phyloP scores from a whole-genome alignment of 805 yeast genomes.

The Metschnikowia shivogae region DNA sequence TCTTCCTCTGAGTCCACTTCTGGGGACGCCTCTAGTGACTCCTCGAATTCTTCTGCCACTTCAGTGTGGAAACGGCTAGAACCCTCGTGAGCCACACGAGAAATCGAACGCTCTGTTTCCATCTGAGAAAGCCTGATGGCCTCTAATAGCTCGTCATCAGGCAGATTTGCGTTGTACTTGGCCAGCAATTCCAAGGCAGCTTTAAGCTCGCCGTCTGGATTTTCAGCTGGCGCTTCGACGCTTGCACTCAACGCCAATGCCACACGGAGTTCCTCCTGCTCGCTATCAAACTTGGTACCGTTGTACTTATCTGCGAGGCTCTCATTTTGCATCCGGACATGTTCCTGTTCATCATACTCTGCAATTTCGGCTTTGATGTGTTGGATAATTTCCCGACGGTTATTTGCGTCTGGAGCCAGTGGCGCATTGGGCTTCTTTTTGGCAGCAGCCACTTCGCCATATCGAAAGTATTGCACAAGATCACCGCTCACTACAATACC shows the following conservation, averaged over 20 bases:
- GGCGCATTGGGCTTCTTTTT: slow-evolving; percentile 17
- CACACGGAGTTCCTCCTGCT: slow-evolving; percentile 24
- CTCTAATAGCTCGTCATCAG: slow-evolving; percentile 1
- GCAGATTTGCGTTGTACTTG: background rate
- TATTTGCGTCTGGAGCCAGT: slow-evolving; percentile 12
- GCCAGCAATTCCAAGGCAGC: slow-evolving; percentile 11
- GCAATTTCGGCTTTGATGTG: slow-evolving; percentile 33
- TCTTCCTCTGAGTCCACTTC: slow-evolving; percentile 18
- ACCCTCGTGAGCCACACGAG: background rate
- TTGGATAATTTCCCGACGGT: slow-evolving; percentile 12
- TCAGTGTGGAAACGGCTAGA: background rate
- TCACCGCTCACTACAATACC: slow-evolving; percentile 18
- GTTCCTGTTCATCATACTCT: slow-evolving; percentile 32
- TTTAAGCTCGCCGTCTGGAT: slow-evolving; percentile 29
- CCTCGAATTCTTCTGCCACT: background rate
- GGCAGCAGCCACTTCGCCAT: slow-evolving; percentile 10
- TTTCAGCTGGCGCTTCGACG: slow-evolving; percentile 7
- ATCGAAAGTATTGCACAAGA: slow-evolving; percentile 16
- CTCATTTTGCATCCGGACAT: slow-evolving; percentile 20
- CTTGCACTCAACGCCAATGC: slow-evolving; percentile 24
- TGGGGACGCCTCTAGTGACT: no score
- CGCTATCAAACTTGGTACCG: slow-evolving; percentile 34
- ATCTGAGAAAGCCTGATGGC: slow-evolving; percentile 8
- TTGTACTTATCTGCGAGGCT: slow-evolving; percentile 42
- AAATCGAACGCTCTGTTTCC: background rate